Evolutionary conservation across 2,329 filamentous ascomycete genomes (phyloP), one percentile per base, ranked within the genome.

Genomic region (Apiospora pterosperma): DNA sequence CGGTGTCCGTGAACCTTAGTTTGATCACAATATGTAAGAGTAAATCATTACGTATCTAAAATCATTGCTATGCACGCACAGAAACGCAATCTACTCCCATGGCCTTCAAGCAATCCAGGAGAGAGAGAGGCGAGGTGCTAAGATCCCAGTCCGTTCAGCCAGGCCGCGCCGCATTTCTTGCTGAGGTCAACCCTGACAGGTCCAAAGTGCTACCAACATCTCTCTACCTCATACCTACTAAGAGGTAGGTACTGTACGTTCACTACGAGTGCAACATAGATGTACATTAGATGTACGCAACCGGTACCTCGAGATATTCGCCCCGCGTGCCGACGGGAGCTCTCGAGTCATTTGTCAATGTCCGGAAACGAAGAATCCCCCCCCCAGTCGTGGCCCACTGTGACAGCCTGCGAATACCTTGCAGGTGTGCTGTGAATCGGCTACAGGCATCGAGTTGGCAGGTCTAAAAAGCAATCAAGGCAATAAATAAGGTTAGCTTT

Each of bases 401-500:
- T 55, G 48, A 55, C 48, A 55, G 48, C 28, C 25, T 28, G 19
- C 28, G 48, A 55, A 34, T n/a, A 55, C 48, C 48, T 55, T 55
- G 48, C 48, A 55, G 48, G 16, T 16, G 6, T n/a, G 25, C 48
- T 34, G 48, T 11, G 48, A 25, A 55, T 55, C 48, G 28, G 28
- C 19, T 34, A 19, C 48, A 55, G 5, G 48, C 48, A 55, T 55
- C 48, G 28, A 55, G 48, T 55, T 55, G 48, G 48, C 48, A 55
- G 48, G 48, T 55, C 48, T 34, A 55, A 55, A 55, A 55, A 55
- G 48, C 31, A 55, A 55, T 34, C 48, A 55, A 5, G 12, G 48
- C 48, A 55, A 55, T 55, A 55, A 55, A 55, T 55, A 55, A 55
- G 48, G 48, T 55, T 55, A n/a, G 48, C 48, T 34, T 34, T 16